phyloP scores from a whole-genome alignment of 1,284 basidiomycete species.

The Rhodotorula sp. region DNA sequence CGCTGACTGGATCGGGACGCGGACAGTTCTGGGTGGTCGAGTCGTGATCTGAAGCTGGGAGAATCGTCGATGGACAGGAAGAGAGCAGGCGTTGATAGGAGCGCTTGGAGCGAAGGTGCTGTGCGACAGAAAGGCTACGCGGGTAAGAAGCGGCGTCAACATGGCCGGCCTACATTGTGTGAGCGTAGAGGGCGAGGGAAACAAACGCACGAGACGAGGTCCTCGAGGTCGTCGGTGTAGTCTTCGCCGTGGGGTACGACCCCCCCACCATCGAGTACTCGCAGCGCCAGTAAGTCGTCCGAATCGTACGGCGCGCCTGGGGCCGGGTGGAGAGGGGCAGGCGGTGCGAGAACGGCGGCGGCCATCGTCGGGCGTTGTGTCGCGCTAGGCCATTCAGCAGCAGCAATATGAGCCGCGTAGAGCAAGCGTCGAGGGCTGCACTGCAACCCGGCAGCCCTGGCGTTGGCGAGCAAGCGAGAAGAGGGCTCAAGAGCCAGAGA shows the following conservation, averaged over 20 bases:
- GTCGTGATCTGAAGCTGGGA: too few species aligned
- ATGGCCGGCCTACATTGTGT: neutral
- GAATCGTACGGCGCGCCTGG: neutral
- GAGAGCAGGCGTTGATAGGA: conserved; percentile 4
- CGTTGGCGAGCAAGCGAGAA: too few species aligned
- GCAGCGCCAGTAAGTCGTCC: conserved; percentile 12
- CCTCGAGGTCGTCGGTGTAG: neutral
- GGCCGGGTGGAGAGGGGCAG: neutral
- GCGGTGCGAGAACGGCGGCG: neutral
- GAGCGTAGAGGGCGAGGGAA: neutral
- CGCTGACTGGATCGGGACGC: too few species aligned
- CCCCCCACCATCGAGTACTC: neutral
- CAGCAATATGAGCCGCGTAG: neutral
- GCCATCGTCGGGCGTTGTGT: neutral
- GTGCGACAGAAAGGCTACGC: conserved; percentile 7
- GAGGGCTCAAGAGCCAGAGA: neutral
- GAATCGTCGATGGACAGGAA: neutral
- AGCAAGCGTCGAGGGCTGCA: neutral
- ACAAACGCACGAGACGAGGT: neutral
- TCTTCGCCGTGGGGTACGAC: neutral
- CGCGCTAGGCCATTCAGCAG: neutral
- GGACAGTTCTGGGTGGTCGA: too few species aligned
- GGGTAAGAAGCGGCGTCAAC: neutral
- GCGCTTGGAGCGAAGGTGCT: conserved; percentile 6
- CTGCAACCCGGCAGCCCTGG: too few species aligned